A percentile compares a stretch with the other conserved stretches of the same genome.
Evolutionary conservation across 2,329 filamentous ascomycete genomes (phyloP).

Genomic region (Fusarium burgessii): DNA sequence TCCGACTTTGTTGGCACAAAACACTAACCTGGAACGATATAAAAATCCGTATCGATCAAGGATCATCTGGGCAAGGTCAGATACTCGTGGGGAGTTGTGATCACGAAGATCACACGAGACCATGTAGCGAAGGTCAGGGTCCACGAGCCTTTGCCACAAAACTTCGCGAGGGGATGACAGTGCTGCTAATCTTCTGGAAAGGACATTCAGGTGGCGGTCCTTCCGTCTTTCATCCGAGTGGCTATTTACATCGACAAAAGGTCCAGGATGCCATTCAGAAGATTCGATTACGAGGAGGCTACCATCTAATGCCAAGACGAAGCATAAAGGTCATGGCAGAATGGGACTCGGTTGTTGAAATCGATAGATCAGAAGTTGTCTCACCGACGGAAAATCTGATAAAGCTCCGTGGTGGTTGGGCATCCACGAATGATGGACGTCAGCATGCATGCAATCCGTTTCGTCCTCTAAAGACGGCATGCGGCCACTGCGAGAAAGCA

Average conservation of each 20-base stretch:
- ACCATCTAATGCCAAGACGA: not conserved
- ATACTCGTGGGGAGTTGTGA: not conserved
- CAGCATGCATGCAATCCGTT: not conserved
- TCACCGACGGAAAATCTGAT: not conserved
- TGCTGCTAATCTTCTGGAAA: not conserved
- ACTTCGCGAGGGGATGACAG: not conserved
- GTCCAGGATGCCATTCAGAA: not conserved
- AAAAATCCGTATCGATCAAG: too few species aligned
- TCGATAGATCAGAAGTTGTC: not conserved
- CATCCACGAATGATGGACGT: not conserved
- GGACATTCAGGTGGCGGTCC: not conserved
- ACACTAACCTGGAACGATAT: too few species aligned
- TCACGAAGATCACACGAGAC: not conserved
- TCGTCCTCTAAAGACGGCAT: not conserved
- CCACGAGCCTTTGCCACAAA: not conserved
- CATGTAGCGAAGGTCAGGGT: not conserved
- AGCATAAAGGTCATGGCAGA: not conserved
- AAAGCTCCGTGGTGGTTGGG: not conserved
- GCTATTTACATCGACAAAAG: not conserved
- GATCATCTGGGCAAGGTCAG: too few species aligned
- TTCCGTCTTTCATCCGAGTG: not conserved
- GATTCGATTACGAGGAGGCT: not conserved
- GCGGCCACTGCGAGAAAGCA: not conserved
- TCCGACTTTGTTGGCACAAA: too few species aligned
- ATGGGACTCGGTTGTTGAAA: not conserved